Base-by-base conservation (phyloP, 345 rosid species). In the Hevea brasiliensis region DNA sequence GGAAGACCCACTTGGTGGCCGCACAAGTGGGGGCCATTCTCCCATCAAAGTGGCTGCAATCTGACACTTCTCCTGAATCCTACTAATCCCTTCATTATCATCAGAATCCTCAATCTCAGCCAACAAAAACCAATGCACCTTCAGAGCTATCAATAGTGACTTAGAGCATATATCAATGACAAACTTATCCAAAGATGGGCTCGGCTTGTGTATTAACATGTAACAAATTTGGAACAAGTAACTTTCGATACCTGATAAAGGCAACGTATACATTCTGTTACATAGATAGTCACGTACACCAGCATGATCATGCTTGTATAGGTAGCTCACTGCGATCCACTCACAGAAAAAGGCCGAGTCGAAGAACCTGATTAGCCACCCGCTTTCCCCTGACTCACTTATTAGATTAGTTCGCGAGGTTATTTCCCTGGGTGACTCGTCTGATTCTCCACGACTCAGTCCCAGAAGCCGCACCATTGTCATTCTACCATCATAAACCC, bases 271-370 rank as follows among this genome's bases (percentile, higher is more conserved):
- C 99, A 96, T 96, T 82, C 98, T 81, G 84, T 96, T 96, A 85
- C 99, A 96, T 41, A 96, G 84, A 82, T 96, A 96, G 68, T 96
- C 99, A 40, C 99, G 89, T 11, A 96, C 98, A 61, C 98, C 99
- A 0, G 91, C 75, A 51, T 96, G 97, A 23, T 92, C 94, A 65
- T 96, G 99, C 89, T 96, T 96, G 83, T 96, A 96, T 9, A 96
- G 91, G 80, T 96, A 96, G 85, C 99, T 93, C 40, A 96, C 98
- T 5, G 99, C 99, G 78, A 96, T 96, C 99, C 99, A 96, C 89
- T 96, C 99, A 20, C 99, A 96, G 85, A 96, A 96, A 79, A 96
- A 96, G 12, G 99, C 81, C 6, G 99, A 96, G 83, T 96, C 97
- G 71, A 93, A 96, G 85, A 96, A 96, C 83, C 99, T 79, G 75